These are phyloP conservation scores for Quercus rubra DNA, from an alignment of 306 rosid species.

Conservation along the genomic window DNA sequence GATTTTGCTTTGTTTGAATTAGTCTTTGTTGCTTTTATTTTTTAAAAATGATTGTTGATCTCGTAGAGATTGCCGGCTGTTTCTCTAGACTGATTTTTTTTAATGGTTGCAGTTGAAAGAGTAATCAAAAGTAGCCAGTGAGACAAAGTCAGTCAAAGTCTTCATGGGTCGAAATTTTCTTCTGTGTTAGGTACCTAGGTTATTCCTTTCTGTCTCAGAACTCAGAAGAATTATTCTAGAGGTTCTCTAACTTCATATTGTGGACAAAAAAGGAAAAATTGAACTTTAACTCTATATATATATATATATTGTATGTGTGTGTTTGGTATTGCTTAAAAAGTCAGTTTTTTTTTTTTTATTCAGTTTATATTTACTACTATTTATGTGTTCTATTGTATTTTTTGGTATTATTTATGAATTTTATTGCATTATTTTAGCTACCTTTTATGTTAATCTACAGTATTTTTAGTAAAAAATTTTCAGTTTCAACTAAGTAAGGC, in stretches of 20 bases:
- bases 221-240: background rate
- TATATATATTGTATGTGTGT: no score
- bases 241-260: background rate
- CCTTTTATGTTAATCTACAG: rapidly evolving
- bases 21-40: background rate
- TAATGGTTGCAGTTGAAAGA: background rate
- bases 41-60: background rate
- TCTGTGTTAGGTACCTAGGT: background rate
- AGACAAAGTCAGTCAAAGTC: background rate
- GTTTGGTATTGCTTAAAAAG: no score
- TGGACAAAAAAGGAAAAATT: no score
- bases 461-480: rapidly evolving
- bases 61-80: constrained; percentile 8
- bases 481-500: no score
- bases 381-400: rapidly evolving
- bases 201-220: background rate
- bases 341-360: rapidly evolving
- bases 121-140: background rate
- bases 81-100: background rate
- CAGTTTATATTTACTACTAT: rapidly evolving
- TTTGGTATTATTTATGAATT: no score
- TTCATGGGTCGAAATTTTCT: background rate
- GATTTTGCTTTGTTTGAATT: background rate
- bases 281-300: background rate
- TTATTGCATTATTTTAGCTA: no score